Evolutionary conservation across 140 eudicot species (phyloP).

Genomic region (Erigeron philadelphicus): DNA sequence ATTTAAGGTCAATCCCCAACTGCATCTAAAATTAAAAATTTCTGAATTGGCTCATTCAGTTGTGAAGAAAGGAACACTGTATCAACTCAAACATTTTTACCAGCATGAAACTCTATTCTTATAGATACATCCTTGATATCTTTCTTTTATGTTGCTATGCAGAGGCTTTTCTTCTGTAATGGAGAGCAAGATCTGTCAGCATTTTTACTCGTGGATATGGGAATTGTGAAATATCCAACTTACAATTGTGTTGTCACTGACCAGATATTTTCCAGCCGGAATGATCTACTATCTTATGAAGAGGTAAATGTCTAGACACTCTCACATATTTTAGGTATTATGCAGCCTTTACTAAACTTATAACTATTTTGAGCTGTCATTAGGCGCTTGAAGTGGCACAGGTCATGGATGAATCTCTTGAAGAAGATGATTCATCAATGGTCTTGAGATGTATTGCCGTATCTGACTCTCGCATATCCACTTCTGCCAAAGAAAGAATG

Average conservation of each 20-base stretch:
- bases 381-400: constrained; percentile 98
- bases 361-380: constrained; percentile 9
- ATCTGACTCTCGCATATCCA: constrained; percentile 49
- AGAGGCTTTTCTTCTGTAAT: constrained; percentile 89
- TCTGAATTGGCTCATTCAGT: background rate
- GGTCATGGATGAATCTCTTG: constrained; percentile 82
- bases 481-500: constrained; percentile 21
- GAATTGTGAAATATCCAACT: constrained; percentile 74
- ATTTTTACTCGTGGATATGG: constrained; percentile 78
- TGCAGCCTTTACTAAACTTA: constrained; percentile 19
- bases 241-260: constrained; percentile 62
- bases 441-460: constrained; percentile 65
- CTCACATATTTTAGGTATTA: constrained; percentile 1
- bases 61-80: background rate
- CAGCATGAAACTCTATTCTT: background rate
- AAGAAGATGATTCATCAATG: constrained; percentile 47
- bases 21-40: background rate
- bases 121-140: background rate
- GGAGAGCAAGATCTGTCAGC: constrained; percentile 92
- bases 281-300: constrained; percentile 70
- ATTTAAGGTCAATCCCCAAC: no score
- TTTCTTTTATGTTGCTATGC: constrained; percentile 26
- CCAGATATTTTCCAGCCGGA: constrained; percentile 54
- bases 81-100: background rate
- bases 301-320: constrained; percentile 44